Evolutionary conservation across 306 rosid genomes (phyloP).

Genomic region (Quercus cerris): DNA sequence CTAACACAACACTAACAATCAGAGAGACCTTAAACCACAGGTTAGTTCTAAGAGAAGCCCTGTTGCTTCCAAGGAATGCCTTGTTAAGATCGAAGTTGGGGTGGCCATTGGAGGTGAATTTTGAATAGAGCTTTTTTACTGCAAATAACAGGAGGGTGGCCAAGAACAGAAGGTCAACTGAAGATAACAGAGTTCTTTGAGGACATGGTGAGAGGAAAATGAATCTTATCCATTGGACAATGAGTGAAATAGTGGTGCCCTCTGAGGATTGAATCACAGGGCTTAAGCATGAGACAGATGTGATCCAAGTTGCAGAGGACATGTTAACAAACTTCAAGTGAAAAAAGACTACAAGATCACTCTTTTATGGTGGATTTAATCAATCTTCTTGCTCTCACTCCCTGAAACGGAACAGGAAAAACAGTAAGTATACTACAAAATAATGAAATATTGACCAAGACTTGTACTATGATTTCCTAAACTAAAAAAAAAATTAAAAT

Average conservation of each 20-base stretch:
- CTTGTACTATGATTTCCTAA: background rate
- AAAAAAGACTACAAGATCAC: background rate
- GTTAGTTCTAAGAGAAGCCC: conserved; percentile 32
- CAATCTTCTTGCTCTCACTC: background rate
- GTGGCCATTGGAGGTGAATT: conserved; percentile 33
- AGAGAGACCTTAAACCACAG: conserved; percentile 61
- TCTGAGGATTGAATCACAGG: conserved; percentile 33
- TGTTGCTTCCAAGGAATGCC: conserved; percentile 39
- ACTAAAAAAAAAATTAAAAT: background rate
- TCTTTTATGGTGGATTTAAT: background rate
- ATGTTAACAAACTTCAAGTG: conserved; percentile 22
- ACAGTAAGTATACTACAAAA: background rate
- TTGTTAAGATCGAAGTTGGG: conserved; percentile 43
- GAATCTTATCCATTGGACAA: conserved; percentile 64
- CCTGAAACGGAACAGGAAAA: conserved; percentile 6
- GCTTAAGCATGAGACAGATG: conserved; percentile 54
- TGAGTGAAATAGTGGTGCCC: conserved; percentile 27
- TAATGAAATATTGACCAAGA: background rate
- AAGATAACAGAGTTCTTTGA: conserved; percentile 68
- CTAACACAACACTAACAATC: conserved; percentile 35
- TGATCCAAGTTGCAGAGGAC: conserved; percentile 52
- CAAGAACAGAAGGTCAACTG: conserved; percentile 46
- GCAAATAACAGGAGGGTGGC: conserved; percentile 48
- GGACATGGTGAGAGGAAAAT: conserved; percentile 82
- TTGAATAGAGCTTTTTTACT: conserved; percentile 45